Evolutionary conservation across 768 basidiomycete genomes (phyloP).

Genomic region (Pulveroboletus sp.): DNA sequence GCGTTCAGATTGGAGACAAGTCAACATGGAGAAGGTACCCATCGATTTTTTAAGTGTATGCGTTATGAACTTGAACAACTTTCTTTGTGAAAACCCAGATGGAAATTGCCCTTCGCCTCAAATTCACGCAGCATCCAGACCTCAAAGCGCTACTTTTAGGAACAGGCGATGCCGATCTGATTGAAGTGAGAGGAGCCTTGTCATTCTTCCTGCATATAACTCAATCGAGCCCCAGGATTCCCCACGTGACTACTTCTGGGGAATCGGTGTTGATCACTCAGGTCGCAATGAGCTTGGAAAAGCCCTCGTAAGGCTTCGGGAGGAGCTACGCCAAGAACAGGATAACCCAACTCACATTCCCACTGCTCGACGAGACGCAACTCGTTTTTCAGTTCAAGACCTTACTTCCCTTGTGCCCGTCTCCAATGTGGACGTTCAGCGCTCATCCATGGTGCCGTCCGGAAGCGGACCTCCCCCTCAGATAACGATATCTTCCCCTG

Average conservation of each 20-base stretch:
- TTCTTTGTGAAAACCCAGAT: slow-evolving; percentile 42
- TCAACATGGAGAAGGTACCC: slow-evolving; percentile 62
- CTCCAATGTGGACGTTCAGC: slow-evolving; percentile 4
- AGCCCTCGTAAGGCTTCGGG: slow-evolving; percentile 60
- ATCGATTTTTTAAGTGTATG: neutral
- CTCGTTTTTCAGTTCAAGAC: slow-evolving; percentile 32
- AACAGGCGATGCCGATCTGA: slow-evolving; percentile 63
- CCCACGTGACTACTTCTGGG: slow-evolving; percentile 79
- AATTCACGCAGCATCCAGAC: slow-evolving; percentile 68
- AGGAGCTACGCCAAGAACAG: slow-evolving; percentile 43
- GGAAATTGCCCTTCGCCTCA: slow-evolving; percentile 61
- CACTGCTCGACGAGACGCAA: slow-evolving; percentile 24
- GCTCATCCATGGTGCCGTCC: slow-evolving; percentile 1
- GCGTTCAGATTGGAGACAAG: slow-evolving; percentile 63
- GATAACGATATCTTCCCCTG: slow-evolving; percentile 1
- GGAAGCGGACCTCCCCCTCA: slow-evolving; percentile 1
- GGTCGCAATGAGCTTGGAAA: slow-evolving; percentile 77
- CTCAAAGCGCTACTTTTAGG: slow-evolving; percentile 57
- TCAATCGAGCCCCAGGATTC: slow-evolving; percentile 47
- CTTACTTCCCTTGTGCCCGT: slow-evolving; percentile 23
- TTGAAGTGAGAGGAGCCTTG: slow-evolving; percentile 50
- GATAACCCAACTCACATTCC: slow-evolving; percentile 26
- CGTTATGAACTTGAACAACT: neutral
- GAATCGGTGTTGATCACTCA: slow-evolving; percentile 60
- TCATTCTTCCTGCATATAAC: neutral